Percentiles rank a stretch among this genome's conserved stretches.
These are phyloP conservation scores for Saturnispora dispora DNA, from an alignment of 805 yeast genomes.

Conservation along the genomic window DNA sequence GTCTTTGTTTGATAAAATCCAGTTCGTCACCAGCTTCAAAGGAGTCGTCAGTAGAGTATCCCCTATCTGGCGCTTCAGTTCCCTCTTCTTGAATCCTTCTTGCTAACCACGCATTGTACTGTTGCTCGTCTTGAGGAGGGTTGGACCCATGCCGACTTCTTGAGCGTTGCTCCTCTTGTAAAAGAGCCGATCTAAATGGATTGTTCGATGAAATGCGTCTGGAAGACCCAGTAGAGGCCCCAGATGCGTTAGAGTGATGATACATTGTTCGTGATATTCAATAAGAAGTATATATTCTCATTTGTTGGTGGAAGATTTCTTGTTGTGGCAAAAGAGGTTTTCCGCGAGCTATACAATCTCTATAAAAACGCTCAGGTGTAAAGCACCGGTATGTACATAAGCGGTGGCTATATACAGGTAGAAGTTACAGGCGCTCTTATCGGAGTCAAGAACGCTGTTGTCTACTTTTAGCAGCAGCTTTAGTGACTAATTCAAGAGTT, in stretches of 20 bases:
- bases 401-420: not conserved
- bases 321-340: not conserved
- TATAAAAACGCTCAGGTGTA: constrained; percentile 1
- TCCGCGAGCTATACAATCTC: not conserved
- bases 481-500: constrained; percentile 21
- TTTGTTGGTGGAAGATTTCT: not conserved
- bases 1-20: constrained; percentile 7
- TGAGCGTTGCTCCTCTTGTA: constrained; percentile 22
- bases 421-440: not conserved
- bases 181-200: constrained; percentile 53
- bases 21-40: constrained; percentile 19
- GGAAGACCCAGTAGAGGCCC: constrained; percentile 29
- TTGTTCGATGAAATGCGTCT: constrained; percentile 54
- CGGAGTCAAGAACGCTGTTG: not conserved
- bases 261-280: constrained; percentile 17
- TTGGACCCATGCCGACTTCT: constrained; percentile 12
- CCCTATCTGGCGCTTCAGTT: constrained; percentile 24
- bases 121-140: constrained; percentile 20
- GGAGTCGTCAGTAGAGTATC: constrained; percentile 33
- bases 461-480: constrained; percentile 18
- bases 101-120: constrained; percentile 53
- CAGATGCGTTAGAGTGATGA: constrained; percentile 25
- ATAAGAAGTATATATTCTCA: not conserved
- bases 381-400: not conserved
- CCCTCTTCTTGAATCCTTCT: constrained; percentile 21